Evolutionary conservation across 176 grass and related monocot genomes (phyloP).

Genomic region (Oryza punctata): DNA sequence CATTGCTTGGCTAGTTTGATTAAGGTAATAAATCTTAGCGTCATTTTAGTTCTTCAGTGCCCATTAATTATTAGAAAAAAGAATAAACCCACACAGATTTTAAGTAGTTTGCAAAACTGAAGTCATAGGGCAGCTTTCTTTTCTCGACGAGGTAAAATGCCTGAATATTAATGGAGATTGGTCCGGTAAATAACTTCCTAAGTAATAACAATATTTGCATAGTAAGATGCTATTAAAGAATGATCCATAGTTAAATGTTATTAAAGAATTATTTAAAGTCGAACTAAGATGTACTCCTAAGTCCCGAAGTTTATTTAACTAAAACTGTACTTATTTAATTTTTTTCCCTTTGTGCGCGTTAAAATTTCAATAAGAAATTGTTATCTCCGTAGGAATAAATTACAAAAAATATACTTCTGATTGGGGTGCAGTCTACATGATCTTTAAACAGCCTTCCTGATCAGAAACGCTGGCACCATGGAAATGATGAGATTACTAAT

Average conservation of each 20-base stretch:
- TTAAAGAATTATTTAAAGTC: not conserved
- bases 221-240: no score
- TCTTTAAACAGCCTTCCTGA: no score
- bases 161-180: not conserved
- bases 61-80: not conserved
- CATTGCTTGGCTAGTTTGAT: slow-evolving; percentile 92
- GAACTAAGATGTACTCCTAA: not conserved
- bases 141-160: no score
- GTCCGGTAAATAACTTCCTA: not conserved
- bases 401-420: not conserved
- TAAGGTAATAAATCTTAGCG: slow-evolving; percentile 55
- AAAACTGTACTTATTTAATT: no score
- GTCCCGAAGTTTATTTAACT: not conserved
- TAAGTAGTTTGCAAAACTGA: not conserved
- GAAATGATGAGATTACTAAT: not conserved
- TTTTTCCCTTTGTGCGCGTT: no score
- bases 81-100: not conserved
- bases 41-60: not conserved
- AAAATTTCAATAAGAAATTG: not conserved
- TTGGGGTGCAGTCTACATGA: not conserved
- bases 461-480: no score
- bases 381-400: not conserved
- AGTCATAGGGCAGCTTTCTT: no score
- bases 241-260: not conserved
- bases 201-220: not conserved